Evolutionary conservation across 2,329 filamentous ascomycete species (phyloP).

Genomic region (Boeremia exigua): DNA sequence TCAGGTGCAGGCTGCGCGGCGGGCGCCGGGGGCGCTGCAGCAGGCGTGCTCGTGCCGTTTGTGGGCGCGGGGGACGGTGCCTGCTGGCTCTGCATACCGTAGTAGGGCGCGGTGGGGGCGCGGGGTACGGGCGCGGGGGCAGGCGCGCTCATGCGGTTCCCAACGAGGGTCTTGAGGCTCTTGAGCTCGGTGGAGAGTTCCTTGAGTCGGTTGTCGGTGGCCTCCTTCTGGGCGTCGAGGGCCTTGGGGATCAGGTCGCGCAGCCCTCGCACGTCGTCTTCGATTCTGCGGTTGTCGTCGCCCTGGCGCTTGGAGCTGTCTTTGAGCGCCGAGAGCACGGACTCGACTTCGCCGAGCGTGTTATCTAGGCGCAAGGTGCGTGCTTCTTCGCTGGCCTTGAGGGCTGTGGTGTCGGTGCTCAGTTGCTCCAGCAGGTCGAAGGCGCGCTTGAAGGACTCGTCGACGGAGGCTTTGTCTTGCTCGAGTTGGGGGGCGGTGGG

Average conservation of each 20-base stretch:
- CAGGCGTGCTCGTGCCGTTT: slow-evolving; percentile 35
- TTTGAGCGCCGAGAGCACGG: slow-evolving; percentile 81
- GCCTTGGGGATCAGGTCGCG: slow-evolving; percentile 88
- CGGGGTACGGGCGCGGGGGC: slow-evolving; percentile 35
- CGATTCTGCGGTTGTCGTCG: slow-evolving; percentile 83
- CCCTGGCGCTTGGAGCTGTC: slow-evolving; percentile 80
- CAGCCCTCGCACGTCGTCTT: slow-evolving; percentile 82
- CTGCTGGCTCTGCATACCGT: slow-evolving; percentile 25
- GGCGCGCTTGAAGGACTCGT: slow-evolving; percentile 90
- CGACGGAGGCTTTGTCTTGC: slow-evolving; percentile 90
- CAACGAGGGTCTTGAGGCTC: slow-evolving; percentile 88
- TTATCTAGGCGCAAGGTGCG: slow-evolving; percentile 83
- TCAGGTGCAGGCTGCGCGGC: slow-evolving; percentile 25
- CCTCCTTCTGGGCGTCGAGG: slow-evolving; percentile 84
- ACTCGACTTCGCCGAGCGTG: slow-evolving; percentile 83
- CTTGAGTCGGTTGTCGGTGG: slow-evolving; percentile 78
- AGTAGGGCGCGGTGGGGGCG: slow-evolving; percentile 30
- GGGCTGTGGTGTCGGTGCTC: slow-evolving; percentile 82
- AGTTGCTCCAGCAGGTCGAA: slow-evolving; percentile 93
- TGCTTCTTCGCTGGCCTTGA: slow-evolving; percentile 86
- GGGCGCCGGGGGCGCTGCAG: slow-evolving; percentile 19
- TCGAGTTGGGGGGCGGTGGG: slow-evolving; percentile 93
- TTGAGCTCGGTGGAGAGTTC: slow-evolving; percentile 88
- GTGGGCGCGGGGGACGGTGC: slow-evolving; percentile 29
- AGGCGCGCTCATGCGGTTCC: slow-evolving; percentile 60